Base-by-base conservation (phyloP, 257 asterid species). In the Salvia hispanica region DNA sequence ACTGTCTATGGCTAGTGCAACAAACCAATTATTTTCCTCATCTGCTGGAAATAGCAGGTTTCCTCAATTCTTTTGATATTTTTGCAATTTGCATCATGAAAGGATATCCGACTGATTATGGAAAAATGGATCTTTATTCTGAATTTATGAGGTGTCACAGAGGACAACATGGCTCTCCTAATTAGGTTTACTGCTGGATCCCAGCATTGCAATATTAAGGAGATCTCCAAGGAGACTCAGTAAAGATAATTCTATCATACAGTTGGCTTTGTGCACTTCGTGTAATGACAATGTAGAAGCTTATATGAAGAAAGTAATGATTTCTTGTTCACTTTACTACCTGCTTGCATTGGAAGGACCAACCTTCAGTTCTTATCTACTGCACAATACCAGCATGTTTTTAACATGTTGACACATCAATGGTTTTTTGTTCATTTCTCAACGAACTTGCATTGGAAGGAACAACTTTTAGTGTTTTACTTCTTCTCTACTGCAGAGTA, bases 101-200 rank as follows among this genome's bases (percentile, higher is more conserved):
- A 57, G 4, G 36, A 34, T 46, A 14, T 40, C 55, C 6, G 13
- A 44, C 12, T 55, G 8, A 25, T 53, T 50, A 25, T 55, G 50
- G 70, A 14, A 51, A 42, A 61, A 62, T 39, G 16, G 40, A 42
- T 55, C 12, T 67, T 15, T 40, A 37, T 18, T 21, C 14, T 5
- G 51, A 70, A 60, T 47, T 16, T 60, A 25, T 37, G 69, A 59
- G 62, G 62, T 60, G 46, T 63, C 34, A 47, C 36, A 51, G 58
- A 52, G 58, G 25, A 44, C 13, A 60, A 46, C 36, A 39, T 45
- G 50, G 40, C 9, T 33, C 31, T 44, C 59, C 39, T 53, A 33
- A 63, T 63, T 53, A 31, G 50, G 31, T 40, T 54, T 54, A 54
- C 33, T 62, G 65, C 21, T 63, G 59, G 62, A 54, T 18, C 16